phyloP scores from a whole-genome alignment of 2,329 filamentous ascomycete species.

The Phaeosphaeria sp. region DNA sequence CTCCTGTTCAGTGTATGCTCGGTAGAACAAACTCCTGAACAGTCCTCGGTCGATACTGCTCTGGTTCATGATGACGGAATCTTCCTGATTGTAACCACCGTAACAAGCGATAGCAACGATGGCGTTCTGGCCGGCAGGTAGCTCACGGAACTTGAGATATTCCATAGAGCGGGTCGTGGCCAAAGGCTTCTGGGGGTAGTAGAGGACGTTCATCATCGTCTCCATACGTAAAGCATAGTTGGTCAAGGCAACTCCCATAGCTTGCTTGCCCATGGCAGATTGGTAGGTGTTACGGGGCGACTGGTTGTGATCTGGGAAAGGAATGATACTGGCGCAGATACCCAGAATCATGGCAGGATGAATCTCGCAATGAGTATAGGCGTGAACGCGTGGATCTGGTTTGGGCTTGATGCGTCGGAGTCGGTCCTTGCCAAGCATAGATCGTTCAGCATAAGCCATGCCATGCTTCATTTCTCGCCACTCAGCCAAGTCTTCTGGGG shows the following conservation, averaged over 20 bases:
- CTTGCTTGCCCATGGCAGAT: constrained; percentile 99
- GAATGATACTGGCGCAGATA: constrained; percentile 98
- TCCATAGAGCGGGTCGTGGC: constrained; percentile 98
- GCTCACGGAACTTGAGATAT: constrained; percentile 95
- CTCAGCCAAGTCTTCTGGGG: constrained; percentile 86
- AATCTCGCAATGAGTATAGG: constrained; percentile 98
- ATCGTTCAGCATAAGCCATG: constrained; percentile 33
- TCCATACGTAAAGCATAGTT: constrained; percentile 98
- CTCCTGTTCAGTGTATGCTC: constrained; percentile 95
- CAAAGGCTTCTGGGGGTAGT: constrained; percentile 97
- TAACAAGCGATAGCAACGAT: constrained; percentile 98
- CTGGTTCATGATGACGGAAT: constrained; percentile 99
- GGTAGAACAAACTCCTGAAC: constrained; percentile 97
- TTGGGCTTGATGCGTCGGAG: constrained; percentile 89
- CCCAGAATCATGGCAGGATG: constrained; percentile 99
- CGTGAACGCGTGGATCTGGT: constrained; percentile 85
- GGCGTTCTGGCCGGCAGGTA: constrained; percentile 96
- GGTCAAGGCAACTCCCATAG: constrained; percentile 98
- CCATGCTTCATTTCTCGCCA: constrained; percentile 56
- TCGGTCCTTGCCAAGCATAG: constrained; percentile 72
- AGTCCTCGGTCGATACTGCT: constrained; percentile 97
- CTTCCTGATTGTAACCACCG: constrained; percentile 99
- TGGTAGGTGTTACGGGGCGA: constrained; percentile 99
- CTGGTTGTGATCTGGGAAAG: constrained; percentile 99
- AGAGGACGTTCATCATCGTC: constrained; percentile 98